A percentile compares a stretch with the other conserved stretches of the same genome.
These are phyloP conservation scores for Penicillium sclerotiorum DNA, from an alignment of 2,329 filamentous ascomycete species.

Conservation along the genomic window DNA sequence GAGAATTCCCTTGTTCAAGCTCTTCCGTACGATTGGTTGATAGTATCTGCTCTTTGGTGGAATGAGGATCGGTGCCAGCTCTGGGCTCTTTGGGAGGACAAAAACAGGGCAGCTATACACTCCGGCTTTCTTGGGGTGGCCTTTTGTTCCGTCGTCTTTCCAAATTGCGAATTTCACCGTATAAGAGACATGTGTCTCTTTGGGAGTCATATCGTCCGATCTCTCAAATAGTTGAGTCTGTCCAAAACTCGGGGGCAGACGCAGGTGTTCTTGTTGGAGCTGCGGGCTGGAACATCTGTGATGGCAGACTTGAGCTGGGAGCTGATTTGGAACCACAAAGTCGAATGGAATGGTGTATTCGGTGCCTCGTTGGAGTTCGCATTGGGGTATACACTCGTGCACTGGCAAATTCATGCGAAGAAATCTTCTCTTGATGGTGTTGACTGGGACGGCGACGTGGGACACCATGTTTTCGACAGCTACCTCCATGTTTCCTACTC, in stretches of 20 bases:
- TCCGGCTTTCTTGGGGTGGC: not conserved
- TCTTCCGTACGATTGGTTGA: not conserved
- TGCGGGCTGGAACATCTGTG: slow-evolving; percentile 14
- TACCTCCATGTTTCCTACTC: slow-evolving; percentile 13
- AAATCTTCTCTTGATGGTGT: slow-evolving; percentile 10
- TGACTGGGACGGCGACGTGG: slow-evolving; percentile 14
- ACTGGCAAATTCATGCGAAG: slow-evolving; percentile 17
- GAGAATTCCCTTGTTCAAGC: slow-evolving; percentile 8
- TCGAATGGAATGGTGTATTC: slow-evolving; percentile 14
- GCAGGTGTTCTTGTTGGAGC: slow-evolving; percentile 17
- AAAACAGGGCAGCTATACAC: slow-evolving; percentile 14
- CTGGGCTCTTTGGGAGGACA: slow-evolving; percentile 9
- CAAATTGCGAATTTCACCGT: not conserved
- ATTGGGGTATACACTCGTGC: not conserved
- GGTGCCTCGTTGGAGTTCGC: not conserved
- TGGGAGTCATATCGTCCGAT: not conserved
- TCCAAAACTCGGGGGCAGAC: slow-evolving; percentile 19
- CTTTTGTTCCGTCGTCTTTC: not conserved
- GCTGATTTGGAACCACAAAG: slow-evolving; percentile 18
- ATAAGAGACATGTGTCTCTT: not conserved
- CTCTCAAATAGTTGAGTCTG: not conserved
- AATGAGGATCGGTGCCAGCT: slow-evolving; percentile 13
- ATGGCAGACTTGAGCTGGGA: slow-evolving; percentile 18
- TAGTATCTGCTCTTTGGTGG: slow-evolving; percentile 10
- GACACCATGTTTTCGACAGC: slow-evolving; percentile 17